These are phyloP conservation scores for Solanum megistacrolobum DNA, from an alignment of 257 asterid genomes.

Conservation along the genomic window DNA sequence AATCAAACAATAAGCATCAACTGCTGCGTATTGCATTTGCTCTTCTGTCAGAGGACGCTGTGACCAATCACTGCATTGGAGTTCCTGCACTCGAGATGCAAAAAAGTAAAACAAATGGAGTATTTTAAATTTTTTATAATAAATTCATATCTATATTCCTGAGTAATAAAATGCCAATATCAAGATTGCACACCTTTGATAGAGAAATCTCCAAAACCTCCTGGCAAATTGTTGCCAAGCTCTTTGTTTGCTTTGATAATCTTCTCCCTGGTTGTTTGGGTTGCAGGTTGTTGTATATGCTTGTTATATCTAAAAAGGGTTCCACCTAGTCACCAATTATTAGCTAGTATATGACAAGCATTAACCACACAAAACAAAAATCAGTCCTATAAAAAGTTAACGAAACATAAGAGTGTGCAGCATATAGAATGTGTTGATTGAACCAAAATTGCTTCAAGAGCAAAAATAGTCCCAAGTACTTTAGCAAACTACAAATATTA, in stretches of 20 bases:
- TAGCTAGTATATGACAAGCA: background rate
- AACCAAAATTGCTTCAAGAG: background rate
- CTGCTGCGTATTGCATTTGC: constrained; percentile 83
- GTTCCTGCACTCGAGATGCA: constrained; percentile 41
- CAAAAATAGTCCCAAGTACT: background rate
- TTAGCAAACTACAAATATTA: background rate
- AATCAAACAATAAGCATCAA: constrained; percentile 75
- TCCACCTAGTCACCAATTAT: constrained; percentile 50
- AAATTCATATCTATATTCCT: background rate
- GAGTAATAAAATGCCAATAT: background rate
- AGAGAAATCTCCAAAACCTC: constrained; percentile 73
- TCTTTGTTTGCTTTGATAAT: constrained; percentile 53
- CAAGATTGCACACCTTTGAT: constrained; percentile 48
- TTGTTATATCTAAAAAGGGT: constrained; percentile 68
- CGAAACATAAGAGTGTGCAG: background rate
- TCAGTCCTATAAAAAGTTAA: background rate
- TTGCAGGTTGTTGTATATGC: constrained; percentile 50
- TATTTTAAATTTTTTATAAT: background rate
- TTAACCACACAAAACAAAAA: background rate
- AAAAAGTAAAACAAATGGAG: background rate
- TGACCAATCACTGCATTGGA: constrained; percentile 99
- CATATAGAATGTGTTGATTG: background rate
- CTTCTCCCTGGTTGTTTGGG: constrained; percentile 45
- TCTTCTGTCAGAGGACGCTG: constrained; percentile 77
- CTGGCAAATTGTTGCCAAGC: constrained; percentile 75